These are phyloP conservation scores for Apiospora malaysiana DNA, from an alignment of 2,329 filamentous ascomycete genomes.

Conservation along the genomic window DNA sequence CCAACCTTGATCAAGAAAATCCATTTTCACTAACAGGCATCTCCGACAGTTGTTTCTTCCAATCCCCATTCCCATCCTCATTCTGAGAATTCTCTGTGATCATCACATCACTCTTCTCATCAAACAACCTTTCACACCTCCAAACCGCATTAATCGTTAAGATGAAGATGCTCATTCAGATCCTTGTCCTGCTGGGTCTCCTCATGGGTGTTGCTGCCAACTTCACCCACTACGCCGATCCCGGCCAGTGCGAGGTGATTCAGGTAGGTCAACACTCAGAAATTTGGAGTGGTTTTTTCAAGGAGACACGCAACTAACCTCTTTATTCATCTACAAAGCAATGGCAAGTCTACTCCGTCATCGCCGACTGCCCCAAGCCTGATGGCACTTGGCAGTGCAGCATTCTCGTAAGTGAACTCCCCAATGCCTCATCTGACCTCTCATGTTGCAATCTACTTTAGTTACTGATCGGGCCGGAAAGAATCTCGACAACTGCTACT, in stretches of 20 bases:
- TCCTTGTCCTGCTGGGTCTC: neutral
- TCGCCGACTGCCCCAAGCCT: neutral
- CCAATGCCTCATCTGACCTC: neutral
- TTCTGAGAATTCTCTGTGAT: neutral
- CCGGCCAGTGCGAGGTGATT: neutral
- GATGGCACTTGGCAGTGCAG: neutral
- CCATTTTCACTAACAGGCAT: neutral
- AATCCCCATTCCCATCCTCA: neutral
- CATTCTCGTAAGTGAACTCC: neutral
- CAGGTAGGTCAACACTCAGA: neutral
- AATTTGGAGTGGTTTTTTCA: too few relatives aligned
- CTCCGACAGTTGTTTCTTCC: too few relatives aligned
- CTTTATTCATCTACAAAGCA: neutral
- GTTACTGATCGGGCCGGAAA: neutral
- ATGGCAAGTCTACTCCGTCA: neutral
- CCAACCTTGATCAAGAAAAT: neutral
- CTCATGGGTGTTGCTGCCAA: neutral
- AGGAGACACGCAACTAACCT: neutral
- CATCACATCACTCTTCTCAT: neutral
- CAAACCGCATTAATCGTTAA: neutral
- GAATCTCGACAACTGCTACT: neutral
- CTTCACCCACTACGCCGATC: neutral
- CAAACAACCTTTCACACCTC: neutral
- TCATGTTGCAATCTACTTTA: too few relatives aligned
- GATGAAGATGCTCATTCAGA: neutral